Evolutionary conservation across 2,329 filamentous ascomycete species (phyloP), one percentile per base, ranked within the genome.

Genomic region (Ophiognomonia clavigignenti-juglandacearum): DNA sequence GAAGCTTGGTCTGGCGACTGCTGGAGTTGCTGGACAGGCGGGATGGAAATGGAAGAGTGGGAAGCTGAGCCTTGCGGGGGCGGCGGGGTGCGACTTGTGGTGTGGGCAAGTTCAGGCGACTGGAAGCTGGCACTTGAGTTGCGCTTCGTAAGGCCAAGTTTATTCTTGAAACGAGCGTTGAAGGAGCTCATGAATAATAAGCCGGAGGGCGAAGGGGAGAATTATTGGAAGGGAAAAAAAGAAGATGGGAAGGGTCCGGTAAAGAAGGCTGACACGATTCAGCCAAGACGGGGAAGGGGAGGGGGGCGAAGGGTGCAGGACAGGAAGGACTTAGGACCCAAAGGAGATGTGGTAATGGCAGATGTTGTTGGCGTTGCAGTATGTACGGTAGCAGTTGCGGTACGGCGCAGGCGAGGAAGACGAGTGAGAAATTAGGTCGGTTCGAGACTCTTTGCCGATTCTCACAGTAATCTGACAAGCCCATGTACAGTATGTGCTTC

Each of bases 91-190:
- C 58, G 67, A 59, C 61, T 69, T 64, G 64, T 64, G 60, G 61
- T 68, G 63, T 65, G 64, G 60, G 63, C 54, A 54, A 63, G 53
- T 63, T 75, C 70, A 64, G 69, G 63, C 62, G 67, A 70, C 56
- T 77, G 74, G 60, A 79, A 78, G 67, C 75, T 80, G 65, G 76
- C 74, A 61, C 75, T 75, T 61, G 83, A 85, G 75, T 83, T 86
- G 70, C 86, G 83, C 79, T 86, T 88, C 72, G 84, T 85, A 75
- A 88, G 86, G 71, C 86, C 84, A 73, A 89, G 78, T 76, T 80
- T 79, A 76, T 87, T 86, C 68, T 45, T 45, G 20, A 88, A 81
- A 70, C 85, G 82, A 67, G 81, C 80, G 75, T 87, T 88, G 80
- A 86, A 79, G 77, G 82, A 87, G 78, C 80, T 86, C 83, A 87